Conservation (phyloP, 192 early-diverging fungal genomes). For the Backusella liffmaniae region DNA sequence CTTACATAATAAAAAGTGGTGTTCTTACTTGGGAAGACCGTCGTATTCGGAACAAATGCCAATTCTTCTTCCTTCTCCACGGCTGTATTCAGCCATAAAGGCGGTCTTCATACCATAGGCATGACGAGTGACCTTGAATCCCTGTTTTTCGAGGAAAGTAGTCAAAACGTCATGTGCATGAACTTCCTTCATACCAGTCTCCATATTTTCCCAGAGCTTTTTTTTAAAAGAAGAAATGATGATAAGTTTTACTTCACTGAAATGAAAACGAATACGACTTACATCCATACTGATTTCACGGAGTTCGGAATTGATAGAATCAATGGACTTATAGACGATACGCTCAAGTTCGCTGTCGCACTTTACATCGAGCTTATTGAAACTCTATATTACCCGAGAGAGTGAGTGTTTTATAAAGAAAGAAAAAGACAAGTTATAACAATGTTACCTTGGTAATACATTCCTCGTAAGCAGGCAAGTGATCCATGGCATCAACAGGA, state of each 20-base stretch:
- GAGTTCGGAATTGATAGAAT: slow-evolving; percentile 20
- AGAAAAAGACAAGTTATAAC: background rate
- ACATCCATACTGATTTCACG: slow-evolving; percentile 33
- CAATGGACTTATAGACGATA: slow-evolving; percentile 20
- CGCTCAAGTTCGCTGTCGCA: slow-evolving; percentile 18
- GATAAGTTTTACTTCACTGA: background rate
- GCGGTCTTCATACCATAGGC: slow-evolving; percentile 71
- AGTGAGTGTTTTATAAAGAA: background rate
- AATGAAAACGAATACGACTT: background rate
- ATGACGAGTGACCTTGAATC: slow-evolving; percentile 61
- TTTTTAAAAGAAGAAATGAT: background rate
- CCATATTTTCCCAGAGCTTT: slow-evolving; percentile 57
- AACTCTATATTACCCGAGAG: slow-evolving; percentile 1
- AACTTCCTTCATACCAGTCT: slow-evolving; percentile 55
- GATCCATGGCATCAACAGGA: slow-evolving; percentile 9
- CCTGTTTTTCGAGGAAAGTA: slow-evolving; percentile 60
- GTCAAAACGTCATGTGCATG: slow-evolving; percentile 66
- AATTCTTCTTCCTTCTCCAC: slow-evolving; percentile 45
- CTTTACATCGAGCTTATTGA: slow-evolving; percentile 31
- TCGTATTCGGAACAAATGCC: slow-evolving; percentile 63
- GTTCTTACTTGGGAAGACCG: slow-evolving; percentile 56
- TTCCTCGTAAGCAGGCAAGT: slow-evolving; percentile 35
- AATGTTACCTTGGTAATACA: slow-evolving; percentile 22
- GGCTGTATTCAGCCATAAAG: slow-evolving; percentile 66
- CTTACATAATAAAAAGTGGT: background rate